These are phyloP conservation scores for Papilionanthe hybrid DNA, from an alignment of 116 monocot species.

Conservation along the genomic window DNA sequence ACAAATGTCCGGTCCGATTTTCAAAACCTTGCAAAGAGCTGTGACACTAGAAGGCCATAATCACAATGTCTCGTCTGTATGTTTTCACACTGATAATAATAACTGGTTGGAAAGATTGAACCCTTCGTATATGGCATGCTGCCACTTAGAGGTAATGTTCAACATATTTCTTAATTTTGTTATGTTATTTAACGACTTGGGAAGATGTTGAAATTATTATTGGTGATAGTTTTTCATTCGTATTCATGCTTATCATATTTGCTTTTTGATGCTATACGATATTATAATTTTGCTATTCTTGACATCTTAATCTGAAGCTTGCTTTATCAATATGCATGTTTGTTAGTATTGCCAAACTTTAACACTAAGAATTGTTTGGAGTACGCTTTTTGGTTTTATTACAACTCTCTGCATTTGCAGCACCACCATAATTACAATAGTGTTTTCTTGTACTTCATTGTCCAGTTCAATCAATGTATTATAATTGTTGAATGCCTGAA, in stretches of 20 bases:
- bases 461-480: neutral
- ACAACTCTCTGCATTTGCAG: neutral
- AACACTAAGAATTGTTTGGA: neutral
- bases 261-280: neutral
- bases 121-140: constrained; percentile 80
- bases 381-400: neutral
- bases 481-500: neutral
- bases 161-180: neutral
- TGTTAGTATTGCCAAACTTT: neutral
- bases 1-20: constrained; percentile 85
- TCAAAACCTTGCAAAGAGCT: constrained; percentile 69
- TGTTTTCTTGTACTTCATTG: neutral
- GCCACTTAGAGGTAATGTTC: constrained; percentile 69
- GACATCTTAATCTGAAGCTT: neutral
- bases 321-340: neutral
- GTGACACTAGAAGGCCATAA: constrained; percentile 95
- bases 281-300: neutral
- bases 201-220: neutral
- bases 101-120: constrained; percentile 94
- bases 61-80: constrained; percentile 85
- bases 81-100: constrained; percentile 94
- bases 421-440: neutral
- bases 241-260: neutral
- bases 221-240: neutral
- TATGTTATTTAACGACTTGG: neutral